Evolutionary conservation across 2,329 filamentous ascomycete genomes (phyloP).

Genomic region (Cadophora luteo-olivacea): DNA sequence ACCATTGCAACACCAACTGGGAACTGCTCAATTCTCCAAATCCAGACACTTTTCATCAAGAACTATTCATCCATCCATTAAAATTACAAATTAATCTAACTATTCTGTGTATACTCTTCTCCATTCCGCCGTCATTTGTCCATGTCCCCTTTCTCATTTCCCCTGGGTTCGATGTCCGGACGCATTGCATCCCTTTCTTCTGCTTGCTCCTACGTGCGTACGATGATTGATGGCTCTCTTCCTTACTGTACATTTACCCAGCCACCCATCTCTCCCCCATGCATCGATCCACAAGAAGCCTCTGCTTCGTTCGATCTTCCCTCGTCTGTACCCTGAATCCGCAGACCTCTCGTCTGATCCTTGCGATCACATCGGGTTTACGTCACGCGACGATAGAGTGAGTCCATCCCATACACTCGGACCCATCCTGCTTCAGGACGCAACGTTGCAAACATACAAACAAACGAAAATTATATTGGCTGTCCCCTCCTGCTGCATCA

Average conservation of each 20-base stretch:
- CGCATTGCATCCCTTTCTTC: background rate
- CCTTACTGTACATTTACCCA: background rate
- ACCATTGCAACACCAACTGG: background rate
- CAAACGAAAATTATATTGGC: background rate
- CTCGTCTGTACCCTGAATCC: background rate
- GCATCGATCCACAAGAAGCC: background rate
- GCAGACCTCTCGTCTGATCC: background rate
- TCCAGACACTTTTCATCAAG: background rate
- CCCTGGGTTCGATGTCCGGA: background rate
- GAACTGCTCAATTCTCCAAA: background rate
- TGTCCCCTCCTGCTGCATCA: background rate
- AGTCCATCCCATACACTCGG: background rate
- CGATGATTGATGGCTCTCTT: background rate
- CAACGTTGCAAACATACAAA: background rate
- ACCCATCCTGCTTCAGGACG: background rate
- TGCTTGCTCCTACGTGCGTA: background rate
- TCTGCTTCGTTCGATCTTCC: background rate
- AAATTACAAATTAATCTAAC: slow-evolving; percentile 11
- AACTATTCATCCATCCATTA: background rate
- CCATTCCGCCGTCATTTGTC: background rate
- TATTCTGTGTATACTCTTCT: slow-evolving; percentile 2
- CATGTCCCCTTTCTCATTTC: background rate
- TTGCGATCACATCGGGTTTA: background rate
- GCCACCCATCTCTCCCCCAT: background rate
- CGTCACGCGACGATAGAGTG: background rate